These are phyloP conservation scores for Acacia pycnantha DNA, from an alignment of 331 rosid genomes.

Conservation along the genomic window DNA sequence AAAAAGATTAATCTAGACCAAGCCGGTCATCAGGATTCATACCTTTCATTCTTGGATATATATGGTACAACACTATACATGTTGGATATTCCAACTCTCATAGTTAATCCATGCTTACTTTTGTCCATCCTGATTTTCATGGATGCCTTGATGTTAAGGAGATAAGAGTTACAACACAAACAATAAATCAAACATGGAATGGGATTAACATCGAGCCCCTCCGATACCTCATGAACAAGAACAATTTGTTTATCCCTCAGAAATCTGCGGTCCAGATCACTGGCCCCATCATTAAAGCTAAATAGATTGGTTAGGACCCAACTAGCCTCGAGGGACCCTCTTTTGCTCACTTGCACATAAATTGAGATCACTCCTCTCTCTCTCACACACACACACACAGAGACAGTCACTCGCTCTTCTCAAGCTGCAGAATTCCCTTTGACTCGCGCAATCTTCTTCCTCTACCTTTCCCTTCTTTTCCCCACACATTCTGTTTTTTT, in stretches of 20 bases:
- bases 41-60: too few relatives aligned
- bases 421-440: not conserved
- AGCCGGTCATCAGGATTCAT: too few relatives aligned
- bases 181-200: not conserved
- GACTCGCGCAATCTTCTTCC: not conserved
- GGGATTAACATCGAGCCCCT: not conserved
- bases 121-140: not conserved
- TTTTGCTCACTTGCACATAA: conserved; percentile 40
- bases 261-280: conserved; percentile 31
- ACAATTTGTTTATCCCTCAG: not conserved
- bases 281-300: conserved; percentile 21
- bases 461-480: not conserved
- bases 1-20: too few relatives aligned
- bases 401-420: not conserved
- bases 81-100: not conserved
- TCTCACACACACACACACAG: not conserved
- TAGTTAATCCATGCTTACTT: not conserved
- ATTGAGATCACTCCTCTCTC: conserved; percentile 10
- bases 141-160: not conserved
- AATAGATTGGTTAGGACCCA: conserved; percentile 30
- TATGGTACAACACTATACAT: not conserved
- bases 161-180: not conserved
- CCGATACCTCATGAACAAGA: not conserved
- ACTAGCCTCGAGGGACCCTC: conserved; percentile 21
- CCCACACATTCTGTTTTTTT: not conserved